Evolutionary conservation across 2,329 filamentous ascomycete genomes (phyloP), one percentile per base, ranked within the genome.

Genomic region (Alternaria consortialis): DNA sequence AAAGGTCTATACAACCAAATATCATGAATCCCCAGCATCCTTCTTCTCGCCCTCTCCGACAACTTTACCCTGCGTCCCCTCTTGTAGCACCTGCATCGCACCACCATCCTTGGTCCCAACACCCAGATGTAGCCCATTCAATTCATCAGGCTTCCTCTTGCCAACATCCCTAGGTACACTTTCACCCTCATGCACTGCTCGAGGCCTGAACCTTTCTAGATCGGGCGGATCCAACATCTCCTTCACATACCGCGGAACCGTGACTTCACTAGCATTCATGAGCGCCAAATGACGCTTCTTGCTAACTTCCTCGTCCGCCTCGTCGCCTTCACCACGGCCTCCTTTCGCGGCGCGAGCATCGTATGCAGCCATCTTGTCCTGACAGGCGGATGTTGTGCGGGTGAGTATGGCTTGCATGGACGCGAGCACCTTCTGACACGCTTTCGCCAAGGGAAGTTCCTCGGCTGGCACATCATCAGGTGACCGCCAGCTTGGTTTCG

Each of bases 371-470:
- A 94, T 87, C 68, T 88, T 88, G 62, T 84, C 82, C 68, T 89
- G 85, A 58, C 93, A 91, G 67, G 86, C 87, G 62, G 84, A 83
- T 68, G 88, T 85, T 7, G 90, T 92, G 76, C 86, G 86, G 66
- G 84, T 83, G 44, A 99, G 82, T 39, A 98, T 88, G 69, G 90
- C 88, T 75, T 97, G 92, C 94, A 99, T 98, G 74, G 91, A 95
- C 8, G 91, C 93, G 27, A 98, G 81, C 5, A 97, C 94, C 82
- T 91, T 95, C 80, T 95, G 91, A 2, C 90, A 88, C 0, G 95
- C 93, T 64, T 85, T 87, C 1, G 94, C 94, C 11, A 99, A 86
- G 4, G 95, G 95, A 52, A 98, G 81, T 5, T 95, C 88, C 11
- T 85, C 82, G 1, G 91, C 84, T 1, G 80, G 70, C 0, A 97